Evolutionary conservation across 2,329 filamentous ascomycete species (phyloP), one percentile per base, ranked within the genome.

Genomic region (Arachnomyces sp.): DNA sequence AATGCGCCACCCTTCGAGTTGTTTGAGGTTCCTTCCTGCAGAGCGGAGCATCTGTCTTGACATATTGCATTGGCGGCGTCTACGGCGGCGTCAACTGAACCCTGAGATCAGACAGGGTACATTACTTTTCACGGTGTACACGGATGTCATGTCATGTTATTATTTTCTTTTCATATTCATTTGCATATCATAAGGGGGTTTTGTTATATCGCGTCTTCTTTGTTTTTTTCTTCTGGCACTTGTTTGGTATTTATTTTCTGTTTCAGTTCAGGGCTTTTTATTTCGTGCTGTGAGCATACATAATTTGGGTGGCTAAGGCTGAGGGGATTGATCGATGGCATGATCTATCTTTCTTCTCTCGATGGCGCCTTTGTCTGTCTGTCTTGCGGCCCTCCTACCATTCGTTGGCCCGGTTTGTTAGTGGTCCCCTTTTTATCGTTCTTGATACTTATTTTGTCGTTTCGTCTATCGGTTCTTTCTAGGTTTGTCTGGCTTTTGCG

Each of bases 81-180:
- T 25, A 25, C 20, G 20, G 20, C 42, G 53, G 53, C 53, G 55
- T 53, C 53, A 50, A 49, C 20, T 25, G 20, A 25, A 25, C 20
- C 20, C 20, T 25, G 5, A 25, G 20, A 25, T 25, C 5, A 48
- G 41, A 42, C 48, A 49, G 41, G 45, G 42, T 34, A 33, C 40
- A 45, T 42, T n/a, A 43, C 31, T 42, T 46, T 63, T 79, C 49
- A 74, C 66, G 42, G 64, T 68, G 52, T 67, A 63, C 54, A 41
- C 48, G 47, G 48, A 47, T 44, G 50, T 49, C 45, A 46, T 50
- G 40, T 44, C 50, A 52, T 49, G 43, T 45, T 43, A 43, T 51
- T 33, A 36, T 51, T 41, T 40, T 36, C 38, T 18, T 42, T 37
- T 40, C 45, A 50, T 44, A 46, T 44, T 40, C 38, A 40, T 18